Conservation (phyloP, 192 early-diverging fungal genomes). For the Rhizophlyctis rosea region DNA sequence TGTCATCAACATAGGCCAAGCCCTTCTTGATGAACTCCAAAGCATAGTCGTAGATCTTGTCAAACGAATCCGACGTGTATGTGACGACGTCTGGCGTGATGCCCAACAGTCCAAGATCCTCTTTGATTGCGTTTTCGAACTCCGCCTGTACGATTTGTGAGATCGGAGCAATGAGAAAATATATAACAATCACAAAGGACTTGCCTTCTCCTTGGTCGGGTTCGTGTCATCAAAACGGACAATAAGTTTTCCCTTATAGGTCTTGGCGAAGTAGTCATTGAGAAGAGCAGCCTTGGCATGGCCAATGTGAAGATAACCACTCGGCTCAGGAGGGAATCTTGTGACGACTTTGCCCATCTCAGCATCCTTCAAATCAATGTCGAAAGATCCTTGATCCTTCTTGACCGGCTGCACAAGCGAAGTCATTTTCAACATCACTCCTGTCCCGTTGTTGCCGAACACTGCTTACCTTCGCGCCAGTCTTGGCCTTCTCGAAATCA, state of each 20-base stretch:
- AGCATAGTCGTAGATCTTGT: slow-evolving; percentile 79
- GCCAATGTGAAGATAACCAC: slow-evolving; percentile 98
- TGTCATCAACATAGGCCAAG: slow-evolving; percentile 91
- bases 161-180: background rate
- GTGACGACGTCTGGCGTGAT: slow-evolving; percentile 72
- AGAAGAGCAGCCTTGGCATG: slow-evolving; percentile 98
- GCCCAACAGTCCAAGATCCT: slow-evolving; percentile 87
- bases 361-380: slow-evolving; percentile 80
- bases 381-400: slow-evolving; percentile 88
- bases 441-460: slow-evolving; percentile 13
- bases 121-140: slow-evolving; percentile 92
- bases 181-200: background rate
- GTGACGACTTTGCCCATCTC: slow-evolving; percentile 89
- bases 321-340: slow-evolving; percentile 98
- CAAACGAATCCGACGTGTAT: slow-evolving; percentile 95
- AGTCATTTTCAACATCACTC: slow-evolving; percentile 11
- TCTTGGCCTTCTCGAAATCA: slow-evolving; percentile 43
- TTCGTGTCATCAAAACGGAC: slow-evolving; percentile 99
- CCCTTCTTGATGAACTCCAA: slow-evolving; percentile 81
- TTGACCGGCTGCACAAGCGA: slow-evolving; percentile 24
- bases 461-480: slow-evolving; percentile 42
- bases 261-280: slow-evolving; percentile 93
- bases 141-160: too few species aligned
- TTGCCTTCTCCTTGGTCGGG: slow-evolving; percentile 88
- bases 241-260: slow-evolving; percentile 89